Evolutionary conservation across 257 asterid species (phyloP), one percentile per base, ranked within the genome.

Genomic region (Verbascum thapsus): DNA sequence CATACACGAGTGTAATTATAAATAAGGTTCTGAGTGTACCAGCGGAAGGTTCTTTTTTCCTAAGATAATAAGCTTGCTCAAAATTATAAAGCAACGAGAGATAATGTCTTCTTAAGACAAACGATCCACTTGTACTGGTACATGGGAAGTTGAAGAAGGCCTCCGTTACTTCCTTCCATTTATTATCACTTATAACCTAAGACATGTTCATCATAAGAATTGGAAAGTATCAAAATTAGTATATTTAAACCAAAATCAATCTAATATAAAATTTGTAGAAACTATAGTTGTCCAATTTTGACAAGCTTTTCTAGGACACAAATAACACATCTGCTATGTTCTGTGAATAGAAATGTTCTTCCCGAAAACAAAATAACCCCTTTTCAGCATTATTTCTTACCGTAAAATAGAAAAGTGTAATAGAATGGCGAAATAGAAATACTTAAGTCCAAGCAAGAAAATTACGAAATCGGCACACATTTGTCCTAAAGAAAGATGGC

Each of bases 21-120:
- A 47, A 61, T 62, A 30, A 12, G 64, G 58, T 35, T 34, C 58
- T 61, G 64, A 56, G 26, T 56, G 38, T 68, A 88, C 95, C 91
- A 7, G 84, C 44, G 53, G 77, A 55, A 35, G 91, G 88, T 72
- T 73, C 80, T 76, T 83, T 86, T 80, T 81, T 92, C 68, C 91
- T 80, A 18, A 86, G 83, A 75, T 89, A 92, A 75, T 89, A 94
- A 58, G 79, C 97, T 83, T 90, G 97, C 85, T 94, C 97, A 53
- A 94, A 94, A 80, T 90, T 95, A 77, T 87, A 90, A 53, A 94
- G 95, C 83, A 74, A 58, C 2, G 96, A 90, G 20, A 85, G 82
- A 71, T 90, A 90, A 72, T 82, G 80, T 77, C 79, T 90, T 69
- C 99, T 78, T 45, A 94, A 76, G 56, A 86, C 86, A 66, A 90